Evolutionary conservation across 2,329 filamentous ascomycete species (phyloP).

Genomic region (Verticillium albo-atrum): DNA sequence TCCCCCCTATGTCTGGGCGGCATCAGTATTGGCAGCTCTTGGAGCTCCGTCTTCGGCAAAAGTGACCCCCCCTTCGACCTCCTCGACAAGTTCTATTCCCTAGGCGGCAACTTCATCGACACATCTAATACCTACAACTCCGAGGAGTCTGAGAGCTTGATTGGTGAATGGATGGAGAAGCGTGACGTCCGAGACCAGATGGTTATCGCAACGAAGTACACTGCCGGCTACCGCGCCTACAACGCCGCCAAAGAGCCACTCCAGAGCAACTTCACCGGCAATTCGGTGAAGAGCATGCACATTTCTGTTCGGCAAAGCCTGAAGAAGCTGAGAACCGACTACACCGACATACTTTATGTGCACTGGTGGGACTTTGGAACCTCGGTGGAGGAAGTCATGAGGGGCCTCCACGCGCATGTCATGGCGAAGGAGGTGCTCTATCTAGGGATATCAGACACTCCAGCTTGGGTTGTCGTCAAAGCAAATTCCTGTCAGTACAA

Average conservation of each 20-base stretch:
- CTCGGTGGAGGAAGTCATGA: slow-evolving; percentile 35
- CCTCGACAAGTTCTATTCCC: slow-evolving; percentile 49
- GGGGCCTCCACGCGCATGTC: slow-evolving; percentile 32
- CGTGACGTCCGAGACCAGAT: slow-evolving; percentile 46
- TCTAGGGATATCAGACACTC: slow-evolving; percentile 32
- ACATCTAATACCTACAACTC: slow-evolving; percentile 54
- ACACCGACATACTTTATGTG: slow-evolving; percentile 37
- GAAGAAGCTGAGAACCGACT: slow-evolving; percentile 36
- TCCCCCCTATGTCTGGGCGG: slow-evolving; percentile 19
- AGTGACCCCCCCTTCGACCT: slow-evolving; percentile 45
- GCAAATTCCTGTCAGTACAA: slow-evolving; percentile 23
- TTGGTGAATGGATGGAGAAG: slow-evolving; percentile 52
- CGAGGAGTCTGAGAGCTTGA: slow-evolving; percentile 50
- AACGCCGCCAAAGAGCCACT: slow-evolving; percentile 29
- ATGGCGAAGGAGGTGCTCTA: slow-evolving; percentile 34
- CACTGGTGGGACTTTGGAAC: slow-evolving; percentile 38
- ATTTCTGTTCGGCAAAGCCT: slow-evolving; percentile 36
- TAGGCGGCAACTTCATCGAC: slow-evolving; percentile 65
- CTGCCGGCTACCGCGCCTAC: slow-evolving; percentile 36
- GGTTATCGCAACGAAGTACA: slow-evolving; percentile 53
- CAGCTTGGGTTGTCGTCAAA: slow-evolving; percentile 31
- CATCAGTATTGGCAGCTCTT: slow-evolving; percentile 17
- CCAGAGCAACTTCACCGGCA: slow-evolving; percentile 36
- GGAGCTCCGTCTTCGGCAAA: slow-evolving; percentile 11
- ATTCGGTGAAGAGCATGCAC: slow-evolving; percentile 33